Conservation (phyloP, 192 early-diverging fungal genomes). For the Powellomyces hirtus region DNA sequence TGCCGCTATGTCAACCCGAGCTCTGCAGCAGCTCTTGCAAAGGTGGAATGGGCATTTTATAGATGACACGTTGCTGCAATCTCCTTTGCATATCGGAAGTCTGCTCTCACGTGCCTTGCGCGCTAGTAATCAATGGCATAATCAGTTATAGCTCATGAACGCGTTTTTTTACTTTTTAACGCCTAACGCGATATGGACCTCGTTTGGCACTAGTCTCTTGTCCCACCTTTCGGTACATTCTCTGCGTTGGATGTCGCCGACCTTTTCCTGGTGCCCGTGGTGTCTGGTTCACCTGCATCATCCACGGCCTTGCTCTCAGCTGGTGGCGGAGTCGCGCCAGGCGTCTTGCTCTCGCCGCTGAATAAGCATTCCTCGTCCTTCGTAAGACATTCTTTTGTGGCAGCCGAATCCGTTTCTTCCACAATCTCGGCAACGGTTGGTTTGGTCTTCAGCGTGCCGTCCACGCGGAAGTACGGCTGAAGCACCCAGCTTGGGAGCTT, state of each 20-base stretch:
- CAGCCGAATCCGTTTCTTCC: background rate
- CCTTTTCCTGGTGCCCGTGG: background rate
- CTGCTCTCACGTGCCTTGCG: background rate
- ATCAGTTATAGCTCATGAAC: background rate
- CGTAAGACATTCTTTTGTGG: background rate
- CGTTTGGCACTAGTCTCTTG: background rate
- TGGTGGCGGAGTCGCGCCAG: background rate
- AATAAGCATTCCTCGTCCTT: background rate
- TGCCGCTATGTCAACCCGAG: too few relatives aligned
- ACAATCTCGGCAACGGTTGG: background rate
- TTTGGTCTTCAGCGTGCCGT: constrained; percentile 6
- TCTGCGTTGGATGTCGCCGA: background rate
- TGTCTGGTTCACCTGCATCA: background rate
- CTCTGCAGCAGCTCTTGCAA: constrained; percentile 34
- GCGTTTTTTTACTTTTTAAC: background rate
- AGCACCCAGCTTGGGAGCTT: constrained; percentile 65
- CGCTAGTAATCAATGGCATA: background rate
- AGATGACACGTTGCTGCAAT: constrained; percentile 29
- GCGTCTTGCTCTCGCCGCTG: background rate
- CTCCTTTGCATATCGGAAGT: background rate
- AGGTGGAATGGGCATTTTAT: constrained; percentile 30
- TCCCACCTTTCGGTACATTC: background rate
- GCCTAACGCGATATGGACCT: background rate
- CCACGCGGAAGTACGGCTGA: constrained; percentile 65
- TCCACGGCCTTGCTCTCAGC: background rate